Base-by-base conservation (phyloP, 345 rosid genomes). In the Geranium rotundifolium region DNA sequence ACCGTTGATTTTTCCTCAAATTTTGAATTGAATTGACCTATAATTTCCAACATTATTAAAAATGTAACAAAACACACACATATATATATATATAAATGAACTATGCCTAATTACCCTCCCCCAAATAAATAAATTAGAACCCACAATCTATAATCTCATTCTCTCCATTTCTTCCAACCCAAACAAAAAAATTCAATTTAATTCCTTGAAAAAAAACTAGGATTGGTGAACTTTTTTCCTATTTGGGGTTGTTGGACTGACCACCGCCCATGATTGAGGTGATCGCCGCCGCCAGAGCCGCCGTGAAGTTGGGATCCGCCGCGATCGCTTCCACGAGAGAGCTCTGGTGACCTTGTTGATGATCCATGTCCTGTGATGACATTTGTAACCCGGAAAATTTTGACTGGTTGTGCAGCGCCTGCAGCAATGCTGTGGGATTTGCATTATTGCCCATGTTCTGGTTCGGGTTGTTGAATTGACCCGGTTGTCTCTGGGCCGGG, bases 241-340 rank as follows among this genome's bases (percentile, higher is more conserved):
- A 34, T n/a, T 46, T 29, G 6, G 30, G 29, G 29, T 27, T 61
- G 0, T 58, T 39, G 12, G n/a, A n/a, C n/a, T 49, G 72, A 58
- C 60, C 73, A 63, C 73, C 75, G 7, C 85, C 81, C 7, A 86
- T 84, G 50, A 86, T 76, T 16, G 87, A 75, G 17, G 80, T 69
- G 62, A 86, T 82, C n/a, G 92, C 89, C 0, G 87, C 85, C 0
- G 87, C 92, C 17, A 86, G 63, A 64, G 92, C 92, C 0, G 89
- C 87, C 3, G 85, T 84, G 83, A 86, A 84, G 67, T 79, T 80
- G 5, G 87, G 89, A 65, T 86, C 86, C 17, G 85, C 77, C 0
- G 85, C 67, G 9, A 83, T 79, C 72, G 88, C 82, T 50, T 79
- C 87, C n/a, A 76, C 73, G 62, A 80, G 58, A 30, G 81, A 29